phyloP scores from a whole-genome alignment of 2,329 filamentous ascomycete genomes.

The Parastagonospora avenae region DNA sequence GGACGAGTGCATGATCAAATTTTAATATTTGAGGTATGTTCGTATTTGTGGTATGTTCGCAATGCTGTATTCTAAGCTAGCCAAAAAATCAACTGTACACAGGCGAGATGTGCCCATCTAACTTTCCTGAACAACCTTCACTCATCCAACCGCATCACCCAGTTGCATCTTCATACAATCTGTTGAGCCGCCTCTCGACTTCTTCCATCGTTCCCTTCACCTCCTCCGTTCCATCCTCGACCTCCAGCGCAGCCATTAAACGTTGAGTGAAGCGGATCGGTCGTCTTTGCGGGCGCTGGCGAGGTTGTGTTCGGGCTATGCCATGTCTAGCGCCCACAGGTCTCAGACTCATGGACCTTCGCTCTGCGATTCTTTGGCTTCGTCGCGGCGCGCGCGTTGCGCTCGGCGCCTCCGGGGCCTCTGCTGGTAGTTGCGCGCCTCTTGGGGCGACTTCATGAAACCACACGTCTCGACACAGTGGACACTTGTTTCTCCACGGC shows the following conservation, averaged over 20 bases:
- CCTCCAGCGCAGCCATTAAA: conserved; percentile 3
- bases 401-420: not conserved
- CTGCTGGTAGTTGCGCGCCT: not conserved
- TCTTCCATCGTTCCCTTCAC: conserved; percentile 4
- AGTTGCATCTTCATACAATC: not conserved
- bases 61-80: not conserved
- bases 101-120: not conserved
- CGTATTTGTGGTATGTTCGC: not conserved
- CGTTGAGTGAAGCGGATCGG: not conserved
- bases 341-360: not conserved
- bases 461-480: conserved; percentile 11
- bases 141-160: not conserved
- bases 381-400: not conserved
- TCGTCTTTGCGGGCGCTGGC: not conserved
- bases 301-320: not conserved
- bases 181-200: conserved; percentile 1
- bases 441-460: not conserved
- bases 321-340: not conserved
- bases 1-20: not conserved
- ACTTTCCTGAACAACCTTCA: not conserved
- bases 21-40: not conserved
- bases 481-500: conserved; percentile 11
- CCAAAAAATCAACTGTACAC: not conserved
- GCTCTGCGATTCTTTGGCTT: conserved; percentile 1
- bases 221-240: conserved; percentile 1